phyloP scores from a whole-genome alignment of 2,329 filamentous ascomycete genomes.

The Arthrobotrys musiformis region DNA sequence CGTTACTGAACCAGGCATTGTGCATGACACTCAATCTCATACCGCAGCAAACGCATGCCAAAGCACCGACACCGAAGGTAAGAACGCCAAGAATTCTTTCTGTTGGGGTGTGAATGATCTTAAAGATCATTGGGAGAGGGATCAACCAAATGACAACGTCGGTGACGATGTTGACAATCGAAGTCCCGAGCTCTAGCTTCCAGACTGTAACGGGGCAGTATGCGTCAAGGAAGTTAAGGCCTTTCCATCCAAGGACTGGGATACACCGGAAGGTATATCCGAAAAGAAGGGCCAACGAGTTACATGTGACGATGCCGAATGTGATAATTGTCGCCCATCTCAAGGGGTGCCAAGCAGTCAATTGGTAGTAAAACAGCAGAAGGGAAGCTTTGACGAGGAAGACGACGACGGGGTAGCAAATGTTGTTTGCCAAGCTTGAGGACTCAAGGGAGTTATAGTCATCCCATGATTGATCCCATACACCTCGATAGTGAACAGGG shows the following conservation, averaged over 20 bases:
- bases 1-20: conserved; percentile 4
- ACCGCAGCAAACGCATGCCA: conserved; percentile 28
- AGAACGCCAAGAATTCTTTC: conserved; percentile 12
- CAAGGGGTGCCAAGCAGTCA: conserved; percentile 4
- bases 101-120: background rate
- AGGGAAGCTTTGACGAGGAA: conserved; percentile 31
- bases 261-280: conserved; percentile 13
- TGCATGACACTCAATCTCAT: conserved; percentile 17
- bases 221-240: conserved; percentile 3
- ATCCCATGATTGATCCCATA: conserved; percentile 21
- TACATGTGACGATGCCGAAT: conserved; percentile 7
- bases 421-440: conserved; percentile 15
- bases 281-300: conserved; percentile 13
- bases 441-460: conserved; percentile 18
- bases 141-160: conserved; percentile 24
- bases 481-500: conserved; percentile 8
- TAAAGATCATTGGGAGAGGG: conserved; percentile 35
- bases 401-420: conserved; percentile 12
- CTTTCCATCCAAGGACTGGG: conserved; percentile 4
- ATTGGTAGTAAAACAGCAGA: conserved; percentile 18
- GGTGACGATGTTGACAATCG: conserved; percentile 1
- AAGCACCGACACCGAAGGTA: conserved; percentile 24
- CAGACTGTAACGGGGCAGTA: background rate
- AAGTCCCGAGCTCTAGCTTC: background rate
- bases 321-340: conserved; percentile 14